Conservation (phyloP, 2,329 filamentous ascomycete genomes). For the Rhynchosporium agropyri region DNA sequence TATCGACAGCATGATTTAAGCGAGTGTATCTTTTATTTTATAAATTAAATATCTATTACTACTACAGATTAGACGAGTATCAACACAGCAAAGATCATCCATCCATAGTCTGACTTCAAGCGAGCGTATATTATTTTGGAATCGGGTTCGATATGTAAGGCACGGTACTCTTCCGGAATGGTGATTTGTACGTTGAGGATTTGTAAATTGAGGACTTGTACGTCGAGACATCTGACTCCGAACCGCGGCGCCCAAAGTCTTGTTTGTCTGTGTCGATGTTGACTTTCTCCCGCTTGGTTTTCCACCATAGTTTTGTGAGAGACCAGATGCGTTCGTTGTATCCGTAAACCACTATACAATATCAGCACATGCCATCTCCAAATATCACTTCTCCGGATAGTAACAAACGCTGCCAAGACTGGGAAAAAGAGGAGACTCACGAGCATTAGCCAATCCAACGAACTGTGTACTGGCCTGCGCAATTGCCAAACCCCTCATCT, state of each 20-base stretch:
- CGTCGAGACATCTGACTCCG: not conserved
- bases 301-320: constrained; percentile 22
- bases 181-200: not conserved
- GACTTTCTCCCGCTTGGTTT: constrained; percentile 5
- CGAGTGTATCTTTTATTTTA: too few relatives aligned
- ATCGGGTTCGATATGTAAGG: not conserved
- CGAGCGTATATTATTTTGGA: not conserved
- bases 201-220: not conserved
- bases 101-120: too few relatives aligned
- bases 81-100: too few relatives aligned
- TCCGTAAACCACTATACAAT: constrained; percentile 42
- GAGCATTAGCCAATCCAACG: constrained; percentile 45
- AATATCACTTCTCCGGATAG: not conserved
- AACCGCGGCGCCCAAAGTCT: not conserved
- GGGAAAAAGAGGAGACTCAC: constrained; percentile 1
- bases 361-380: not conserved
- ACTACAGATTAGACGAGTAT: too few relatives aligned
- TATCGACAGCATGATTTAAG: too few relatives aligned
- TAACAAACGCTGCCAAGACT: not conserved
- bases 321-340: constrained; percentile 41
- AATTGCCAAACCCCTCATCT: constrained; percentile 36
- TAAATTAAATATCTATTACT: too few relatives aligned
- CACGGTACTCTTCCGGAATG: not conserved
- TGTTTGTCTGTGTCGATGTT: not conserved
- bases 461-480: constrained; percentile 45